A percentile compares a stretch with the other conserved stretches of the same genome.
These are phyloP conservation scores for Pythium rishiriense DNA, from an alignment of 352 stramenopile species.

Conservation along the genomic window DNA sequence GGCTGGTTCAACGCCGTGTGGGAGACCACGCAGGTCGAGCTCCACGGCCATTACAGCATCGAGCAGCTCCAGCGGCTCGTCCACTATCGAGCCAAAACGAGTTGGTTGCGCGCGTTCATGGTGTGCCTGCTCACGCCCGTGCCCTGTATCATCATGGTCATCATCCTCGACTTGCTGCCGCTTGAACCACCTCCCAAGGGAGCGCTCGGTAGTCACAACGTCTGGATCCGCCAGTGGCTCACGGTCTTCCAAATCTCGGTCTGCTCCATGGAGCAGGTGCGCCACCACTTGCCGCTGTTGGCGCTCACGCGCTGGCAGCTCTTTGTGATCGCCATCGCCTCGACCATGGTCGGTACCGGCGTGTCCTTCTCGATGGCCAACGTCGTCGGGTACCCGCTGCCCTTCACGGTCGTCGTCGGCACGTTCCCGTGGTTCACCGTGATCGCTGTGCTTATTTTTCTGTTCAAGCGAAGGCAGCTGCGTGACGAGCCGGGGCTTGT, in stretches of 20 bases:
- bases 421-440: conserved; percentile 32
- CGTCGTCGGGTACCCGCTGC: conserved; percentile 37
- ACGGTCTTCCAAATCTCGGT: neutral
- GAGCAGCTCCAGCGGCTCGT: conserved; percentile 5
- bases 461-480: neutral
- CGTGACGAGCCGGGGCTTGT: neutral
- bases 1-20: conserved; percentile 3
- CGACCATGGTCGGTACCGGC: neutral
- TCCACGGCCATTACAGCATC: conserved; percentile 21
- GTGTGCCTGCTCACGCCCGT: conserved; percentile 13
- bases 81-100: conserved; percentile 1
- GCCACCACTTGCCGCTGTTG: neutral
- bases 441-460: conserved; percentile 7
- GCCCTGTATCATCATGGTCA: conserved; percentile 7
- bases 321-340: neutral
- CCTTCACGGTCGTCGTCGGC: conserved; percentile 39
- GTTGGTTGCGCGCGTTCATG: conserved; percentile 1
- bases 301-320: neutral
- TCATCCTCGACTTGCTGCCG: conserved; percentile 6
- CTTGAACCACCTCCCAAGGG: neutral
- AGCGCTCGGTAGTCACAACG: neutral
- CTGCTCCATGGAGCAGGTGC: conserved; percentile 12
- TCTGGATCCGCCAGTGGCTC: conserved; percentile 15
- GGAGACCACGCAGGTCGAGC: conserved; percentile 21
- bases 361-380: neutral